phyloP scores from a whole-genome alignment of 306 rosid genomes.

The Trichosanthes cucumerina region DNA sequence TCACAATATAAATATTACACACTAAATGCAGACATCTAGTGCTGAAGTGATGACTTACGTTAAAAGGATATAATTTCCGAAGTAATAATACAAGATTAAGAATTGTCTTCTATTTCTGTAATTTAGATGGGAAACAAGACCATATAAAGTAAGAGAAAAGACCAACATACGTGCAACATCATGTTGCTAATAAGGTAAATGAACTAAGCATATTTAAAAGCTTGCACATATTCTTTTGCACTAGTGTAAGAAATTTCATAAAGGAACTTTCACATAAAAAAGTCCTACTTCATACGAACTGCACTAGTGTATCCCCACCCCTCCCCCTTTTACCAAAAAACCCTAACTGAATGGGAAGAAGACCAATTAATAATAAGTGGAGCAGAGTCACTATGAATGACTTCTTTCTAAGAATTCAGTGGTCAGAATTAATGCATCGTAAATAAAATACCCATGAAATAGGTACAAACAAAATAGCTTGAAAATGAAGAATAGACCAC shows the following conservation, averaged over 20 bases:
- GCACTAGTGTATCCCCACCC: not conserved
- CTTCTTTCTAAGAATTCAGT: not conserved
- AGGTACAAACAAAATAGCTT: not conserved
- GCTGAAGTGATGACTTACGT: not conserved
- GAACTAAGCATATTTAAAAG: not conserved
- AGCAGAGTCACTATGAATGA: not conserved
- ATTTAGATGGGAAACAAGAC: not conserved
- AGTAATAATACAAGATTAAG: not conserved
- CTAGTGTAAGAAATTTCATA: not conserved
- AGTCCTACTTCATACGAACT: not conserved
- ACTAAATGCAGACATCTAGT: not conserved
- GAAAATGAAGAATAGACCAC: not conserved
- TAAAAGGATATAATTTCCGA: not conserved
- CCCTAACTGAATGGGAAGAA: not conserved
- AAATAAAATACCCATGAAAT: not conserved
- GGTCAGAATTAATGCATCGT: not conserved
- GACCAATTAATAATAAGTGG: not conserved
- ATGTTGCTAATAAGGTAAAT: not conserved
- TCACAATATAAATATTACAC: not conserved
- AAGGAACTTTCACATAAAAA: not conserved
- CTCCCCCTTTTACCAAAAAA: not conserved
- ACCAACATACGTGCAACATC: not conserved
- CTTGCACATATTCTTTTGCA: not conserved
- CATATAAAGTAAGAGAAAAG: not conserved
- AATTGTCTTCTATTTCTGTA: not conserved